These are phyloP conservation scores for Phylloporus scabripes DNA, from an alignment of 768 basidiomycete species.

Conservation along the genomic window DNA sequence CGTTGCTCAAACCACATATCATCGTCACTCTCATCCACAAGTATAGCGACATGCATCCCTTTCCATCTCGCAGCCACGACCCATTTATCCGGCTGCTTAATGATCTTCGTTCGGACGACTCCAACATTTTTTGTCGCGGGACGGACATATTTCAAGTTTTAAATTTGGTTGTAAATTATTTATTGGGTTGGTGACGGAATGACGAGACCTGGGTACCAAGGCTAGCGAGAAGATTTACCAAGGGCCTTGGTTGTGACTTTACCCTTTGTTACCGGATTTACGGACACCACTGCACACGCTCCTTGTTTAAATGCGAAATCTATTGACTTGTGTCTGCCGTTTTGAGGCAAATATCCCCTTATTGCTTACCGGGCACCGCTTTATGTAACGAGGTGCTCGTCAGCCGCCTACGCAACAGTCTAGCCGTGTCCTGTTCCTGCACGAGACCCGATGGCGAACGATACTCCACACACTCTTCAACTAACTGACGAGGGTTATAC, in stretches of 20 bases:
- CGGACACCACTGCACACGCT: constrained; percentile 2
- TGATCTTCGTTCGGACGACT: constrained; percentile 17
- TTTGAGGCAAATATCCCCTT: background rate
- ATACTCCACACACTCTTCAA: background rate
- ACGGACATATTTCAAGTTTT: constrained; percentile 14
- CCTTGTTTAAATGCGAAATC: constrained; percentile 13
- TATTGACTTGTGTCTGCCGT: background rate
- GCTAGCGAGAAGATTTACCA: constrained; percentile 1
- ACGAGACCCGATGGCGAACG: constrained; percentile 8
- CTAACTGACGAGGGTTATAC: background rate
- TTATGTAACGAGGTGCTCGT: background rate
- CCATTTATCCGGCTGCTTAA: constrained; percentile 4
- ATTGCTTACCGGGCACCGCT: background rate
- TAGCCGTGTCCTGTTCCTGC: background rate
- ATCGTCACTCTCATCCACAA: background rate
- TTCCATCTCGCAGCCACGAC: constrained; percentile 5
- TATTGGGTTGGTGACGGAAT: constrained; percentile 3
- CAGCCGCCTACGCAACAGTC: background rate
- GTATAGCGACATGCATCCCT: constrained; percentile 2
- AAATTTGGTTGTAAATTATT: constrained; percentile 8
- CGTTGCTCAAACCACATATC: background rate
- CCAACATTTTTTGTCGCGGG: constrained; percentile 10
- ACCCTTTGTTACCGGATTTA: constrained; percentile 1
- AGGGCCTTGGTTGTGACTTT: constrained; percentile 1
- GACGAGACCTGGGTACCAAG: background rate